Evolutionary conservation across 345 rosid genomes (phyloP), one percentile per base, ranked within the genome.

Genomic region (Pugionium cornutum): DNA sequence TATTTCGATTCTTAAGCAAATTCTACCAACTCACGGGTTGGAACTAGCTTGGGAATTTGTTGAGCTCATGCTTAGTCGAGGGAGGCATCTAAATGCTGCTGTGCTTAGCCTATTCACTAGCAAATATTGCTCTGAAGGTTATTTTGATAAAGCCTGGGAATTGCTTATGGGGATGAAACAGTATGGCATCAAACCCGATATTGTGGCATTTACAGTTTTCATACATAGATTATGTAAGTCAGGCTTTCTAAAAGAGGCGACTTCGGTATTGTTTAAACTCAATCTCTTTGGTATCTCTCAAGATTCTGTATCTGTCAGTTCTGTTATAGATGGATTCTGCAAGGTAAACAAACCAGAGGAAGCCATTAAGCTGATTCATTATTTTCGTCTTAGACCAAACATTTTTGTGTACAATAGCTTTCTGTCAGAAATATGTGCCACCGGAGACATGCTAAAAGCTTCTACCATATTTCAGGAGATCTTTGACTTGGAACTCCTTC

Each of bases 381-480:
- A 34, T 9, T 75, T 74, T 59, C 59, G 68, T 50, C 70, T 78
- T 47, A 79, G 53, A 58, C 80, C 77, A 4, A 76, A 80, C 64
- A 72, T 80, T 66, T 83, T 75, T 73, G 79, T 77, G 66, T 80
- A 72, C 75, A 78, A 72, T 70, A 83, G 84, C 60, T 80, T 83
- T 56, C 52, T 83, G n/a, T 42, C 81, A 3, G 76, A 74, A 44
- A 46, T 80, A 62, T 76, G 87, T 64, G 31, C 49, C 42, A 63
- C 52, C 3, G 76, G 71, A 66, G 75, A 76, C 78, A 76, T 83
- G 84, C 9, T 41, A 0, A 65, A 58, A 72, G 87, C 83, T 46
- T 78, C 81, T 39, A 50, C 46, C 10, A 31, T 75, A 52, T 80
- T 80, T 78, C 70, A 62, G 32, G 78, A 77, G 77, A 76, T 83